phyloP scores from a whole-genome alignment of 257 asterid species.

The Linderniella brevidens region DNA sequence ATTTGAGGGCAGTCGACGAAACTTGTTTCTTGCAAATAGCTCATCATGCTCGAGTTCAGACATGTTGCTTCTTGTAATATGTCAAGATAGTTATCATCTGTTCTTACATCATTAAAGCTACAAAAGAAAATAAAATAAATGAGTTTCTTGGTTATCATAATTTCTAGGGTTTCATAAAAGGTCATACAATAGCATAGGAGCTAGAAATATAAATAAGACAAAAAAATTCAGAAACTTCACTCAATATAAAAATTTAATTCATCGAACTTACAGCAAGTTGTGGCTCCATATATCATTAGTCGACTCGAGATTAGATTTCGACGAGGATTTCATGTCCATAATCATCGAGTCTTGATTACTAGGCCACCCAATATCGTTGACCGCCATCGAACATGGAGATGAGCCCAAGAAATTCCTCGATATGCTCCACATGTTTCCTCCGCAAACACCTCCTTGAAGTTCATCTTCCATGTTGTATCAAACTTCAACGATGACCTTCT shows the following conservation, averaged over 20 bases:
- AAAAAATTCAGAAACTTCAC: background rate
- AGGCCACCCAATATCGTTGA: constrained; percentile 35
- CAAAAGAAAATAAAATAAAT: constrained; percentile 13
- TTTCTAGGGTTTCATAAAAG: no score
- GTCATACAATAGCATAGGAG: no score
- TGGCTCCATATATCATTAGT: constrained; percentile 25
- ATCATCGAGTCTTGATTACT: constrained; percentile 6
- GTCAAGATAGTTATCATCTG: constrained; percentile 26
- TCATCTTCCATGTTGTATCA: constrained; percentile 37
- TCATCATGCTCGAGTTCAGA: constrained; percentile 28
- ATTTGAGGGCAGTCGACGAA: constrained; percentile 8
- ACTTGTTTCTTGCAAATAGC: constrained; percentile 21
- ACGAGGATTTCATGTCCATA: constrained; percentile 11
- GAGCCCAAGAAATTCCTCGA: constrained; percentile 33
- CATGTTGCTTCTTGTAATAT: constrained; percentile 14
- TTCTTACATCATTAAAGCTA: constrained; percentile 30
- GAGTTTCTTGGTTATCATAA: constrained; percentile 6
- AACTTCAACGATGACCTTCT: no score
- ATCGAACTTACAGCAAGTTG: constrained; percentile 34
- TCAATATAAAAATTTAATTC: background rate
- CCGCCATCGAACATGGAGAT: constrained; percentile 35
- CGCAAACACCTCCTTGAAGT: constrained; percentile 38
- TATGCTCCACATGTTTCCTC: constrained; percentile 51
- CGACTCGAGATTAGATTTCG: background rate
- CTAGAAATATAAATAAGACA: no score